Evolutionary conservation across 129 eudicot genomes (phyloP).

Genomic region (Mikania micrantha): DNA sequence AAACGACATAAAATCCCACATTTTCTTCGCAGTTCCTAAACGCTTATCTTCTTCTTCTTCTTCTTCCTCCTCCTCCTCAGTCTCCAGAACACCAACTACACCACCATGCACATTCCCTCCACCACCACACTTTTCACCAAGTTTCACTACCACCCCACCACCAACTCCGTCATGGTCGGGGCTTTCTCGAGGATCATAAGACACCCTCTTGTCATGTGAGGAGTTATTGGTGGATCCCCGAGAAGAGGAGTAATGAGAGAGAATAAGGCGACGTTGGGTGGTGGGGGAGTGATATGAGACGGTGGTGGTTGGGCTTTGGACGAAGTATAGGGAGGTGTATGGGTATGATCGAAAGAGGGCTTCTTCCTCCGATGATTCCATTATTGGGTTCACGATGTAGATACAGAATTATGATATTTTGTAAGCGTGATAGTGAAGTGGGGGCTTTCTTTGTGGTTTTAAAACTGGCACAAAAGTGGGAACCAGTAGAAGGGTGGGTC

Average conservation of each 20-base stretch:
- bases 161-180: not conserved
- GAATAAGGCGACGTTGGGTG: conserved; percentile 30
- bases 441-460: conserved; percentile 17
- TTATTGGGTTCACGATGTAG: not conserved
- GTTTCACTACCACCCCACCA: conserved; percentile 15
- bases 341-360: conserved; percentile 49
- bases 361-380: conserved; percentile 59
- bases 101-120: not conserved
- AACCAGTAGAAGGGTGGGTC: not conserved
- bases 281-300: conserved; percentile 18
- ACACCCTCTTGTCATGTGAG: conserved; percentile 32
- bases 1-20: conserved; percentile 42
- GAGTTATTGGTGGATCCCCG: conserved; percentile 56
- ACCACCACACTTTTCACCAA: not conserved
- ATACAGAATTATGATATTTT: not conserved
- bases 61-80: conserved; percentile 26
- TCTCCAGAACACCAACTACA: too few species aligned
- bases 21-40: conserved; percentile 23
- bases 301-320: conserved; percentile 57
- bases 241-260: conserved; percentile 66
- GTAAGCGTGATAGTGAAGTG: not conserved
- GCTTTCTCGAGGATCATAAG: conserved; percentile 20
- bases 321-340: conserved; percentile 51
- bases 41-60: conserved; percentile 15
- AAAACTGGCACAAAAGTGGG: conserved; percentile 18